Evolutionary conservation across 2,329 filamentous ascomycete species (phyloP).

Genomic region (Bipolaris bicolor): DNA sequence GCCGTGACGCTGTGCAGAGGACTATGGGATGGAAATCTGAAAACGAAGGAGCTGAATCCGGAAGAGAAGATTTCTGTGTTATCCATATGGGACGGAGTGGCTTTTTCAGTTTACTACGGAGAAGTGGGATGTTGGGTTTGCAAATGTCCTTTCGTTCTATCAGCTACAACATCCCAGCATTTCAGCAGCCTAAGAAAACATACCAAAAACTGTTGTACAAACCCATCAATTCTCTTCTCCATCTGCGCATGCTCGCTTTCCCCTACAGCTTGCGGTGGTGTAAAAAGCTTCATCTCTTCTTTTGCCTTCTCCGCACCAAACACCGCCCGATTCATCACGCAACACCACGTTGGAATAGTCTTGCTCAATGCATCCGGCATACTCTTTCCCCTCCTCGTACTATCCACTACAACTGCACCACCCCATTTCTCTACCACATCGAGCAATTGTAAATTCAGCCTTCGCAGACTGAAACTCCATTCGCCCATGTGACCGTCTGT

Average conservation of each 20-base stretch:
- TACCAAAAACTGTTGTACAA: slow-evolving; percentile 59
- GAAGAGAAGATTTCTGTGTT: slow-evolving; percentile 67
- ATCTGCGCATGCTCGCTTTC: slow-evolving; percentile 83
- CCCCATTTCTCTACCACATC: slow-evolving; percentile 68
- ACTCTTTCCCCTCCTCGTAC: slow-evolving; percentile 88
- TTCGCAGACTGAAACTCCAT: slow-evolving; percentile 86
- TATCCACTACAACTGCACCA: slow-evolving; percentile 90
- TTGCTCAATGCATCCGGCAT: slow-evolving; percentile 96
- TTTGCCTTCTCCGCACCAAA: slow-evolving; percentile 65
- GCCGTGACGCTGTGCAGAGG: slow-evolving; percentile 82
- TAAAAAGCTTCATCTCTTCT: slow-evolving; percentile 59
- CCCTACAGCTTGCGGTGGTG: slow-evolving; percentile 74
- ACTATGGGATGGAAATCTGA: slow-evolving; percentile 73
- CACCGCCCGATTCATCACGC: slow-evolving; percentile 78
- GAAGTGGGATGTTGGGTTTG: slow-evolving; percentile 61
- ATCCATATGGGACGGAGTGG: slow-evolving; percentile 82
- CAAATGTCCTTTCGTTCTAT: slow-evolving; percentile 56
- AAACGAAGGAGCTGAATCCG: slow-evolving; percentile 57
- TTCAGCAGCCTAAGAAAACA: slow-evolving; percentile 12
- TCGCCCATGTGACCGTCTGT: slow-evolving; percentile 92
- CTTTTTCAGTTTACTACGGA: slow-evolving; percentile 66
- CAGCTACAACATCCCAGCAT: background rate
- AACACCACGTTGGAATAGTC: slow-evolving; percentile 92
- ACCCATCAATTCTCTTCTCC: slow-evolving; percentile 63
- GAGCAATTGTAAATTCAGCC: slow-evolving; percentile 84